Evolutionary conservation across 1,139 yeast genomes (phyloP).

Genomic region (Hemisphaericaspora subhashii): DNA sequence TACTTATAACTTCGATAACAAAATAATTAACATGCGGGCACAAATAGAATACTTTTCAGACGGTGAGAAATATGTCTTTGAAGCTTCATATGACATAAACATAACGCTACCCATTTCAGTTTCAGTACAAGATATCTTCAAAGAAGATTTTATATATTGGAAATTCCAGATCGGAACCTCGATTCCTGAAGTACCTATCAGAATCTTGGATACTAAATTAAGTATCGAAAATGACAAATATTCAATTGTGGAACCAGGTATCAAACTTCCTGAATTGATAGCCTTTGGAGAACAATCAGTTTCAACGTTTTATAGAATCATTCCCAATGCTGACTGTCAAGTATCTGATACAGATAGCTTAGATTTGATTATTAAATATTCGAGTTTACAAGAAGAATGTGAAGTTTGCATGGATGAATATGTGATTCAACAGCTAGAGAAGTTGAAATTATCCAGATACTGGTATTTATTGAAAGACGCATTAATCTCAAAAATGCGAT

Average conservation of each 20-base stretch:
- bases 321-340: constrained; percentile 19
- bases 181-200: constrained; percentile 50
- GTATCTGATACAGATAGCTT: constrained; percentile 36
- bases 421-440: constrained; percentile 11
- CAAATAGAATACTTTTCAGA: constrained; percentile 28
- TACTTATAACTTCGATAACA: constrained; percentile 27
- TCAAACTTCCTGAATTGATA: constrained; percentile 30
- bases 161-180: constrained; percentile 69
- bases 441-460: constrained; percentile 16
- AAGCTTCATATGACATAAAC: constrained; percentile 38
- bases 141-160: constrained; percentile 54
- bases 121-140: constrained; percentile 75
- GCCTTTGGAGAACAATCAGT: constrained; percentile 74
- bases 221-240: constrained; percentile 37
- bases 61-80: constrained; percentile 23
- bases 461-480: constrained; percentile 28
- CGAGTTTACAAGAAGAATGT: constrained; percentile 48
- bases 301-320: constrained; percentile 56
- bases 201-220: constrained; percentile 49
- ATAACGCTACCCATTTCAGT: constrained; percentile 61
- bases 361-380: constrained; percentile 43
- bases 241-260: constrained; percentile 29
- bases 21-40: constrained; percentile 29
- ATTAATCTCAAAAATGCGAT: constrained; percentile 26
- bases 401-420: constrained; percentile 6